These are phyloP conservation scores for Monascus purpureus DNA, from an alignment of 495 filamentous ascomycete genomes.

Conservation along the genomic window DNA sequence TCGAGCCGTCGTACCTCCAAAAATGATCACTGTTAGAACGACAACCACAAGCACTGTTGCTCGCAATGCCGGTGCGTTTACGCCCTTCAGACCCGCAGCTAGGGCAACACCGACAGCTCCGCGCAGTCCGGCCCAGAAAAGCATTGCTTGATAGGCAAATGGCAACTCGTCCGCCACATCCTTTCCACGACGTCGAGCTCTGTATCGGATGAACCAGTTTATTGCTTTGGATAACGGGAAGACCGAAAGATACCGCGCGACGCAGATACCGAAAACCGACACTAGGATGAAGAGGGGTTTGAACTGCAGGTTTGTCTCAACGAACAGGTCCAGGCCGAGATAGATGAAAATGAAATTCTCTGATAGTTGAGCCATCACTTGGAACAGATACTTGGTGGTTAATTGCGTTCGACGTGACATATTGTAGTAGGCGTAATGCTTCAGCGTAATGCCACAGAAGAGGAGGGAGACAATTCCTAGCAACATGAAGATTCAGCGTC, in stretches of 20 bases:
- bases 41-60: constrained; percentile 95
- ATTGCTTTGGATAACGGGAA: constrained; percentile 84
- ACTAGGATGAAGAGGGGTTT: constrained; percentile 94
- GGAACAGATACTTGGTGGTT: constrained; percentile 96
- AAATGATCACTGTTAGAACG: constrained; percentile 95
- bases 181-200: constrained; percentile 62
- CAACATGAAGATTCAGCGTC: constrained; percentile 4
- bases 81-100: constrained; percentile 70
- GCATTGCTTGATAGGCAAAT: constrained; percentile 87
- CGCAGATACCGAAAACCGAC: constrained; percentile 79
- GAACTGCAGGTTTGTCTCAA: constrained; percentile 72
- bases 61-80: constrained; percentile 62
- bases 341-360: constrained; percentile 99
- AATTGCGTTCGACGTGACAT: constrained; percentile 97
- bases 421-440: constrained; percentile 99
- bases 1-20: constrained; percentile 93
- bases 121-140: constrained; percentile 95
- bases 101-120: constrained; percentile 94
- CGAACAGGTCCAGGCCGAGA: constrained; percentile 85
- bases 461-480: constrained; percentile 89
- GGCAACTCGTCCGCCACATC: constrained; percentile 84
- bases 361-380: constrained; percentile 83
- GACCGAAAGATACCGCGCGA: constrained; percentile 80
- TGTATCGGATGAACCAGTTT: constrained; percentile 87
- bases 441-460: constrained; percentile 95